A percentile compares a stretch with the other conserved stretches of the same genome.
Conservation (phyloP, 2,329 filamentous ascomycete species). For the Cytospora piceicola region DNA sequence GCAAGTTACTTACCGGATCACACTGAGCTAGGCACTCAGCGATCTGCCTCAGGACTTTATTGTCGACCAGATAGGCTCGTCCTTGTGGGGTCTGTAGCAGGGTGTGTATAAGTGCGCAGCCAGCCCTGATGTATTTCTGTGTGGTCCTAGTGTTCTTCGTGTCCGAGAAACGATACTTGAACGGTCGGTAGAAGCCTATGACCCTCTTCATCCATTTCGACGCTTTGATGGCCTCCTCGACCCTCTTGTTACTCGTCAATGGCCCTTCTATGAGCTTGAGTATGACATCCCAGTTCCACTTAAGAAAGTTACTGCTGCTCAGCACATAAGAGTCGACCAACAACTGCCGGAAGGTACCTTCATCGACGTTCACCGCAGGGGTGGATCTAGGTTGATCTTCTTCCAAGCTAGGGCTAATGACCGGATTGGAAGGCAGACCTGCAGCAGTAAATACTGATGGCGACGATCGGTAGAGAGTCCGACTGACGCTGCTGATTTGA, state of each 20-base stretch:
- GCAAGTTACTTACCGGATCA: constrained; percentile 67
- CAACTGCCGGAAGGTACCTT: constrained; percentile 66
- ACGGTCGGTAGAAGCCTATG: constrained; percentile 92
- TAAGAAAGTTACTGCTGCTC: constrained; percentile 85
- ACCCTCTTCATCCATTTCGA: constrained; percentile 96
- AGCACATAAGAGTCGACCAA: constrained; percentile 82
- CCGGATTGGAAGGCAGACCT: constrained; percentile 49
- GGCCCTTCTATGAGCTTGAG: constrained; percentile 91
- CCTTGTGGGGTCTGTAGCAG: constrained; percentile 86
- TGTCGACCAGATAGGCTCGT: constrained; percentile 81
- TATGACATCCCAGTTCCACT: constrained; percentile 98
- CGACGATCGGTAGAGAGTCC: constrained; percentile 82
- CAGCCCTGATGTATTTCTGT: constrained; percentile 89
- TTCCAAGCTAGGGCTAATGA: constrained; percentile 52
- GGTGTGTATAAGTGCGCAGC: constrained; percentile 85
- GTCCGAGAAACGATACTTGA: constrained; percentile 94
- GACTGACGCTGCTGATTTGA: constrained; percentile 96
- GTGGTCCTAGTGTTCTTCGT: constrained; percentile 89
- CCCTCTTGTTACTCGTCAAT: constrained; percentile 82
- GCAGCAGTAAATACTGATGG: constrained; percentile 46
- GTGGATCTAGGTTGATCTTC: constrained; percentile 62
- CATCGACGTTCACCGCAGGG: constrained; percentile 55
- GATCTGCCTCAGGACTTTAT: constrained; percentile 90
- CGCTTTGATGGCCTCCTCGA: constrained; percentile 92
- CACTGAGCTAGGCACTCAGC: constrained; percentile 95